Evolutionary conservation across 129 eudicot species (phyloP).

Genomic region (Artemisia annua): DNA sequence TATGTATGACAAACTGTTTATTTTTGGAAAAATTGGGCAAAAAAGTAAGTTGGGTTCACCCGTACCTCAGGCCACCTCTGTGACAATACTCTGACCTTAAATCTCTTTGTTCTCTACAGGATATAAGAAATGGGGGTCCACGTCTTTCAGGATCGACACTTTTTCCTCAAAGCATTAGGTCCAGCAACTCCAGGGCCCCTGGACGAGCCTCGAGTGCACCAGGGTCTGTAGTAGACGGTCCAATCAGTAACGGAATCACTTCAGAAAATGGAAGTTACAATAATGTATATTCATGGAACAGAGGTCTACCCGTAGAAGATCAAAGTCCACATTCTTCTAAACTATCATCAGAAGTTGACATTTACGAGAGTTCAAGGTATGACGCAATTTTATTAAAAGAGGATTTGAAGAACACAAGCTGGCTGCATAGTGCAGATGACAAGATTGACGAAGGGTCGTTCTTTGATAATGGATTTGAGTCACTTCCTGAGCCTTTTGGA

Average conservation of each 20-base stretch:
- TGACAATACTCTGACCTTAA: not conserved
- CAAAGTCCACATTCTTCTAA: constrained; percentile 57
- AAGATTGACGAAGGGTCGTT: constrained; percentile 71
- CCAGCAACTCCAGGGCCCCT: constrained; percentile 45
- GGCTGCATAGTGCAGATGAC: constrained; percentile 86
- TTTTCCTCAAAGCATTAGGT: constrained; percentile 83
- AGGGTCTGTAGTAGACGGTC: constrained; percentile 42
- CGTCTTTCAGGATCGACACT: constrained; percentile 71
- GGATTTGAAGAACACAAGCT: constrained; percentile 87
- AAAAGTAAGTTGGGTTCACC: no score
- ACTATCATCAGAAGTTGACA: constrained; percentile 55
- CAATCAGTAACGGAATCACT: constrained; percentile 29
- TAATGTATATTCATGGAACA: constrained; percentile 43
- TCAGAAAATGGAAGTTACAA: constrained; percentile 47
- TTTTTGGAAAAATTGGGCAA: no score
- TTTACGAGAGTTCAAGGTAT: constrained; percentile 86
- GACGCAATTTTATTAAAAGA: constrained; percentile 86
- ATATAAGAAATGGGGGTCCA: constrained; percentile 61
- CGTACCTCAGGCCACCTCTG: not conserved
- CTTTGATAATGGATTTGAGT: constrained; percentile 83
- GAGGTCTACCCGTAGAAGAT: constrained; percentile 52
- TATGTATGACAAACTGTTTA: no score
- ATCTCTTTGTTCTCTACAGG: constrained; percentile 40
- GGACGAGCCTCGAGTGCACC: constrained; percentile 42
- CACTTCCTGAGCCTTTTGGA: constrained; percentile 89